phyloP scores from a whole-genome alignment of 2,329 filamentous ascomycete genomes.

The Claviceps capensis region DNA sequence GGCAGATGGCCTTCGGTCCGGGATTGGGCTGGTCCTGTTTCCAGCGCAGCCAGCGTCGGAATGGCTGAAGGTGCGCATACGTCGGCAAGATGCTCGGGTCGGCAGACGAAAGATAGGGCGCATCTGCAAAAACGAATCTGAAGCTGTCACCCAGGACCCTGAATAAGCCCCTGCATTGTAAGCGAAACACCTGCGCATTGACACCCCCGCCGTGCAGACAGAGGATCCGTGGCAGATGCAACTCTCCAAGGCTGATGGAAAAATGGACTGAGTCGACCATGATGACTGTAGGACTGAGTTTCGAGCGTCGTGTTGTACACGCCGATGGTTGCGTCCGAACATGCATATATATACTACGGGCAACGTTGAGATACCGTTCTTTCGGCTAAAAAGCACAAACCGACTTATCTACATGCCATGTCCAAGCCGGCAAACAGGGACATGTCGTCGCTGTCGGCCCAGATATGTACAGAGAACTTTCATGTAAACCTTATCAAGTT shows the following conservation, averaged over 20 bases:
- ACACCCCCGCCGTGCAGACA: slow-evolving; percentile 62
- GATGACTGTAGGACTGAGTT: neutral
- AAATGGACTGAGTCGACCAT: neutral
- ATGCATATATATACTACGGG: neutral
- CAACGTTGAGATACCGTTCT: neutral
- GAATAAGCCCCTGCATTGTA: slow-evolving; percentile 42
- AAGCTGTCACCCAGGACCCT: slow-evolving; percentile 37
- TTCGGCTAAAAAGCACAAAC: neutral
- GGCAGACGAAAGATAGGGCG: slow-evolving; percentile 45
- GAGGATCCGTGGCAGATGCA: slow-evolving; percentile 46
- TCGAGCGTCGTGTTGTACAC: neutral
- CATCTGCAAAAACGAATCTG: slow-evolving; percentile 55
- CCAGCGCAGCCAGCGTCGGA: slow-evolving; percentile 37
- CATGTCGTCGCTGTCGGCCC: neutral
- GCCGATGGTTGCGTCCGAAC: neutral
- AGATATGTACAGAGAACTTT: neutral
- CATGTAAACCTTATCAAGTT: neutral
- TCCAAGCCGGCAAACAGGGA: neutral
- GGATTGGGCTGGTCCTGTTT: neutral
- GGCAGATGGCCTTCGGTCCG: slow-evolving; percentile 20
- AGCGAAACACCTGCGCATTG: slow-evolving; percentile 49
- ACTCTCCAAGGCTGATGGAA: neutral
- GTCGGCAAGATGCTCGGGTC: slow-evolving; percentile 47
- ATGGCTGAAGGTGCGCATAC: slow-evolving; percentile 49
- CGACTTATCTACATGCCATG: neutral